Evolutionary conservation across 2,329 filamentous ascomycete genomes (phyloP).

Genomic region (Emericellopsis atlantica): DNA sequence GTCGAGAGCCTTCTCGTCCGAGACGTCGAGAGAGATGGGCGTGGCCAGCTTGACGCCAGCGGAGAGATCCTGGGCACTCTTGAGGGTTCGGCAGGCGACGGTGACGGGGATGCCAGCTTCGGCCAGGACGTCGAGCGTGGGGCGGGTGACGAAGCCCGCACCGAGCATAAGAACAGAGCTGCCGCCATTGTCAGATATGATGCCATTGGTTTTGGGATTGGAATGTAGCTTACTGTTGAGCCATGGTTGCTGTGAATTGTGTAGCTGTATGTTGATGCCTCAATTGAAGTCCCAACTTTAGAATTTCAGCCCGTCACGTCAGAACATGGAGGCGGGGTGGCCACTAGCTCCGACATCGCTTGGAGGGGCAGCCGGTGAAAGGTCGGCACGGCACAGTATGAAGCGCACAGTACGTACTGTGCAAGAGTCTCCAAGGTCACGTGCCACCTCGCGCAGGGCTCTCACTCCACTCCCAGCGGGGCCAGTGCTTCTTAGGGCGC

Average conservation of each 20-base stretch:
- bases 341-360: no score
- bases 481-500: conserved; percentile 23
- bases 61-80: conserved; percentile 62
- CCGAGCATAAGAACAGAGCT: conserved; percentile 29
- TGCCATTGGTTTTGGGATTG: background rate
- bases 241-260: conserved; percentile 1
- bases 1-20: conserved; percentile 63
- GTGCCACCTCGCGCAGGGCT: conserved; percentile 8
- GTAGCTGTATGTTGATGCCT: no score
- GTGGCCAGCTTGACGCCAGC: conserved; percentile 59
- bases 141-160: conserved; percentile 47
- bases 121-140: conserved; percentile 51
- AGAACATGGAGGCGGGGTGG: no score
- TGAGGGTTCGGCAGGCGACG: conserved; percentile 71
- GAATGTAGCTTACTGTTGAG: conserved; percentile 1
- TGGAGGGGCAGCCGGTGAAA: no score
- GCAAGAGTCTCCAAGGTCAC: conserved; percentile 2
- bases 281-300: no score
- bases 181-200: background rate
- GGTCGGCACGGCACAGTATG: no score
- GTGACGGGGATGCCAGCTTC: conserved; percentile 49
- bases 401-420: background rate
- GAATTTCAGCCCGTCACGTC: no score
- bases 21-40: conserved; percentile 78
- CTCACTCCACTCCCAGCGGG: conserved; percentile 9